Evolutionary conservation across 345 rosid genomes (phyloP).

Genomic region (Syzygium grande): DNA sequence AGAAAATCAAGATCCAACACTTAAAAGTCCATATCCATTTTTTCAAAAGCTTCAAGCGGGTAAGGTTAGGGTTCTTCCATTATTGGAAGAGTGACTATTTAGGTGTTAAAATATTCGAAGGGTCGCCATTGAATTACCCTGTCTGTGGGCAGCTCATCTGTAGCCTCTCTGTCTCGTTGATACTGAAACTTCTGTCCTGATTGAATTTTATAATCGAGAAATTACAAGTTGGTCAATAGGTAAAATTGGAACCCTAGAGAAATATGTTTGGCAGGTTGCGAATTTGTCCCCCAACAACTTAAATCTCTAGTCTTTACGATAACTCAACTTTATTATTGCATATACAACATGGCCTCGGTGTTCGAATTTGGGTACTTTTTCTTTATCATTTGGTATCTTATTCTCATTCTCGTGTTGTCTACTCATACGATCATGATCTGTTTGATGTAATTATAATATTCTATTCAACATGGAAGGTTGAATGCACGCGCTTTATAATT

Average conservation of each 20-base stretch:
- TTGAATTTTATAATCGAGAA: neutral
- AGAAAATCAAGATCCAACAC: neutral
- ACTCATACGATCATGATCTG: accelerated
- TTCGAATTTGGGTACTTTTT: neutral
- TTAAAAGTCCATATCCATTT: neutral
- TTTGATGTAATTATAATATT: no score
- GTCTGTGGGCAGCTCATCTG: neutral
- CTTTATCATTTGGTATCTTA: neutral
- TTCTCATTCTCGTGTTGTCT: neutral
- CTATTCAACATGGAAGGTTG: accelerated
- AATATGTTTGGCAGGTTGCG: neutral
- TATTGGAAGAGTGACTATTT: neutral
- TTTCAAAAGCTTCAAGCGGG: neutral
- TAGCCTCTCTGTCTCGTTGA: neutral
- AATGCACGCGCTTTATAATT: accelerated
- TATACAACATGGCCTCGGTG: neutral
- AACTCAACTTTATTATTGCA: neutral
- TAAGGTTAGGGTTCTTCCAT: neutral
- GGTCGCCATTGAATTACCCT: neutral
- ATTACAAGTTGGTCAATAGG: neutral
- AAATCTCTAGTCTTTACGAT: neutral
- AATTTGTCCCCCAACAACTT: neutral
- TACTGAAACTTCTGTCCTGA: neutral
- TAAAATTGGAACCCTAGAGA: neutral
- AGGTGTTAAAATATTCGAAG: neutral